Evolutionary conservation across 257 asterid genomes (phyloP).

Genomic region (Penstemon eatonii): DNA sequence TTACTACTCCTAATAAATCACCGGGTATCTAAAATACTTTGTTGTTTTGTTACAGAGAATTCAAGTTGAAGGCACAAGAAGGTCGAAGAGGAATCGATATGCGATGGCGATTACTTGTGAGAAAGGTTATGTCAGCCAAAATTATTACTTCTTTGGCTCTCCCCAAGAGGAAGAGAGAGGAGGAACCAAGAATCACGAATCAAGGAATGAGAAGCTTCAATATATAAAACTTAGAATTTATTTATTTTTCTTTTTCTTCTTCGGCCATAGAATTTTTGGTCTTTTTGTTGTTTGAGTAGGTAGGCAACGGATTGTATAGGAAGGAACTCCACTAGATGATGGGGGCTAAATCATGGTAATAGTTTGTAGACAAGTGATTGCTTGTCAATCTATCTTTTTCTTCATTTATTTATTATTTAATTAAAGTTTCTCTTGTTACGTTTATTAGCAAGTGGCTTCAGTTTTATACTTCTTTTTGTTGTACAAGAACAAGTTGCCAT

Average conservation of each 20-base stretch:
- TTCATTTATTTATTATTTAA: background rate
- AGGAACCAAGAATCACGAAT: constrained; percentile 35
- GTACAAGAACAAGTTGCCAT: too few species aligned
- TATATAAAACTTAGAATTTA: constrained; percentile 22
- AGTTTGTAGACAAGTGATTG: constrained; percentile 22
- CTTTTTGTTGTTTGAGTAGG: background rate
- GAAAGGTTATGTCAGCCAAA: constrained; percentile 66
- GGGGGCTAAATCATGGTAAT: constrained; percentile 20
- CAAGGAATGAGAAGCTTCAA: constrained; percentile 40
- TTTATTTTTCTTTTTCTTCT: background rate
- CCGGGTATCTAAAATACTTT: background rate
- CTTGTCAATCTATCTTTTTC: background rate
- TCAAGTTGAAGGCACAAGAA: constrained; percentile 57
- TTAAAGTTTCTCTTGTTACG: background rate
- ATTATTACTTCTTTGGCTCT: constrained; percentile 59
- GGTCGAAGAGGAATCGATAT: constrained; percentile 42
- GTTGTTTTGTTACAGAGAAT: constrained; percentile 50
- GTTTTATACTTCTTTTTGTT: too few species aligned
- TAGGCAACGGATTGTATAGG: background rate
- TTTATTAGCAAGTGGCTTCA: background rate
- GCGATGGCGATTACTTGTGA: constrained; percentile 68
- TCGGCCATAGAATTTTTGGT: constrained; percentile 27
- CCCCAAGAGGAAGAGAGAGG: constrained; percentile 62
- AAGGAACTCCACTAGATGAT: constrained; percentile 20
- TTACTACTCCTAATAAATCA: background rate